Evolutionary conservation across 192 early-diverging fungal genomes (phyloP), one percentile per base, ranked within the genome.

Genomic region (Linderina pennispora): DNA sequence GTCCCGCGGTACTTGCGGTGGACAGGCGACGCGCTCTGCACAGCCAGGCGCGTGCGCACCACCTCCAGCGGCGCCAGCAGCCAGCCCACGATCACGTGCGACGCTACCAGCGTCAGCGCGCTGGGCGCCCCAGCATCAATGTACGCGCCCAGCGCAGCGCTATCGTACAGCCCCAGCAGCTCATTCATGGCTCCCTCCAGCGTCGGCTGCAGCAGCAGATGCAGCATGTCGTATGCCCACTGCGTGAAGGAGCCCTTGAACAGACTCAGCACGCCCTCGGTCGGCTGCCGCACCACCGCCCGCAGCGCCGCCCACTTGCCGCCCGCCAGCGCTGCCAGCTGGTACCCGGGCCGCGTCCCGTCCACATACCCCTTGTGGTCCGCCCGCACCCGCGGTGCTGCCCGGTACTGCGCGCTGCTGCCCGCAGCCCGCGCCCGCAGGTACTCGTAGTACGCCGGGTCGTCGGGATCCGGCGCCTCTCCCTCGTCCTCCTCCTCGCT

Each of bases 131-230:
- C 43, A 72, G 78, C 4, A 78, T 77, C 53, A 73, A 69, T 28
- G 86, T 87, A 62, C 79, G 81, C 36, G 76, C 79, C 51, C n/a
- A 53, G 18, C 3, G 62, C 47, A 15, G 50, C 62, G 51, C 90
- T 90, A 42, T 96, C 96, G 50, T 88, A 90, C n/a, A 95, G 76
- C 43, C 83, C 90, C 41, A 96, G 88, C 16, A 80, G 69, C 52
- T 97, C 96, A 65, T 97, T 96, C 35, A 97, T 51, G 15, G 74
- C 56, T 11, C 88, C 88, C 54, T 98, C 94, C 31, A 96, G 55
- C 8, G 83, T 80, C 14, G 94, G 92, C 51, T 94, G 91, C 22
- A 90, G 41, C 23, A 88, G 68, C 18, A 84, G 54, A 43, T 84
- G 84, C 28, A 83, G 50, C 43, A 87, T 80, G 33, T 86, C 80